phyloP scores from a whole-genome alignment of 2,329 filamentous ascomycete species.

The Colletotrichum cereale region DNA sequence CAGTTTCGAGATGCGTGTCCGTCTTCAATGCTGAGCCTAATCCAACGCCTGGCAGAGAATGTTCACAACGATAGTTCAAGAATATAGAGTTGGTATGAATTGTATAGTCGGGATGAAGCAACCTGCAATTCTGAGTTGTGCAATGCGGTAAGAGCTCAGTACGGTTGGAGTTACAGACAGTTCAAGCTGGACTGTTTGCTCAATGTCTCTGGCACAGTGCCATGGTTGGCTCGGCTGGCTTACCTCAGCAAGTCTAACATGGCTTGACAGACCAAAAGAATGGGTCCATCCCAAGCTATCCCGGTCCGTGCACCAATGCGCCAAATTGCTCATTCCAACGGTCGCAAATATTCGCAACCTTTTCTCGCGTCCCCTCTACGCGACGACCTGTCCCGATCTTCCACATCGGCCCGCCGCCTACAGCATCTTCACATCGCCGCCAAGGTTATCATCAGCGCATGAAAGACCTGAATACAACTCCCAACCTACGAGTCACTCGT shows the following conservation, averaged over 20 bases:
- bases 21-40: neutral
- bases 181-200: neutral
- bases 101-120: neutral
- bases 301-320: constrained; percentile 31
- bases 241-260: constrained; percentile 20
- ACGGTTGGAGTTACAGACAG: constrained; percentile 18
- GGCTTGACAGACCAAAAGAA: neutral
- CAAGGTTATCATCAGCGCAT: neutral
- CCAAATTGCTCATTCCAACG: constrained; percentile 27
- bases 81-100: neutral
- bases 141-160: constrained; percentile 8
- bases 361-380: constrained; percentile 22
- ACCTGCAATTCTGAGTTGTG: neutral
- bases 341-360: constrained; percentile 35
- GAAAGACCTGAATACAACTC: neutral
- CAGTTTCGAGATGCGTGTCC: constrained; percentile 22
- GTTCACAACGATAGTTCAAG: neutral
- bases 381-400: constrained; percentile 15
- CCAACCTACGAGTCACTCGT: neutral
- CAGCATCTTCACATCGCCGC: neutral
- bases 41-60: neutral
- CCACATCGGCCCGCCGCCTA: neutral
- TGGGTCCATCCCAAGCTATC: constrained; percentile 20
- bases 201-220: constrained; percentile 19
- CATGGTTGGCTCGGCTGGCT: neutral